Conservation (phyloP, 768 basidiomycete species). For the Leucocoprinus leucothites region DNA sequence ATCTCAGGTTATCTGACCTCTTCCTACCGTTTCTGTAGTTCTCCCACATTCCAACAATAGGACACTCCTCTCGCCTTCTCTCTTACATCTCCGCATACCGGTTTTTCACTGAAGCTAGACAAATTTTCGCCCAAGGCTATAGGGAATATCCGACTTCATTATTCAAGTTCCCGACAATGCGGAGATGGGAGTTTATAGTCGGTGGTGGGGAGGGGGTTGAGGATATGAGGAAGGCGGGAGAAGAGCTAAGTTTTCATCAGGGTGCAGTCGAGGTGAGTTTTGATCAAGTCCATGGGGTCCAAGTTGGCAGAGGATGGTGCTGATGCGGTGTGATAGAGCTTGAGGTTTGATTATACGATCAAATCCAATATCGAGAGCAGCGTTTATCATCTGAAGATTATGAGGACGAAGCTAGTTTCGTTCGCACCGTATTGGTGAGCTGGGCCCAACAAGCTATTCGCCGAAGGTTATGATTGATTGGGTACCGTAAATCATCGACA, state of each 20-base stretch:
- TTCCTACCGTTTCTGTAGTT: neutral
- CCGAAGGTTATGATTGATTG: too few species aligned
- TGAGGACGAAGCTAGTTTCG: neutral
- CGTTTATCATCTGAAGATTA: neutral
- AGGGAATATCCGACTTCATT: slow-evolving; percentile 19
- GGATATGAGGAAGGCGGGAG: slow-evolving; percentile 28
- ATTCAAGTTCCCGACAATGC: slow-evolving; percentile 24
- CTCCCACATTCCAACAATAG: slow-evolving; percentile 20
- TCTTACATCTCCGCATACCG: slow-evolving; percentile 21
- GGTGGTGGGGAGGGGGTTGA: slow-evolving; percentile 24
- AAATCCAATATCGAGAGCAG: neutral
- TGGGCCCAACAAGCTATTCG: too few species aligned
- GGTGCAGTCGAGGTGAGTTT: neutral
- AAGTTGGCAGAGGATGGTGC: neutral
- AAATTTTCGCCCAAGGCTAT: slow-evolving; percentile 23
- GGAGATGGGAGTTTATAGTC: slow-evolving; percentile 26
- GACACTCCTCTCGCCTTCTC: slow-evolving; percentile 19
- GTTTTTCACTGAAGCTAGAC: slow-evolving; percentile 20
- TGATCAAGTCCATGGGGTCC: neutral
- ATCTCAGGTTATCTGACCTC: neutral
- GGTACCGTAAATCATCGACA: too few species aligned
- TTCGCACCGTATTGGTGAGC: slow-evolving; percentile 6
- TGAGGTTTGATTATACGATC: slow-evolving; percentile 3
- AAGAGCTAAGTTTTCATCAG: slow-evolving; percentile 1
- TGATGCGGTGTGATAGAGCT: neutral